Base-by-base conservation (phyloP, 2,329 filamentous ascomycete genomes). In the Acarospora socialis region DNA sequence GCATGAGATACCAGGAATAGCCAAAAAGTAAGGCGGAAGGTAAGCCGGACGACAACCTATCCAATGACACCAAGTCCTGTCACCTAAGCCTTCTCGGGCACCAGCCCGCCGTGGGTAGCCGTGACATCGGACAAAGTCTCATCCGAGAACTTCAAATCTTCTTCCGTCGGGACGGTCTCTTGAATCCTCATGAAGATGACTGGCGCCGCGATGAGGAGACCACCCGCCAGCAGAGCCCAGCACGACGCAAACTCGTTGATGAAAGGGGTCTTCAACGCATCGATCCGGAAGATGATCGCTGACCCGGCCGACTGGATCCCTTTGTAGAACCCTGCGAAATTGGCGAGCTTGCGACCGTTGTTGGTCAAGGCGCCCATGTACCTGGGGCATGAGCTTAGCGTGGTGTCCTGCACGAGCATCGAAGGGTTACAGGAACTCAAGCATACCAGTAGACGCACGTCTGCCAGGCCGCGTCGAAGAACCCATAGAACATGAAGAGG, bases 341-440 rank as follows among this genome's bases (percentile, higher is more conserved):
- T 93, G 60, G 87, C 86, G 17, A 87, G 71, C 55, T 84, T 87
- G 54, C 86, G 82, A 38, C 81, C 74, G 41, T 87, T 92, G 70
- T 95, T 95, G 51, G 81, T 86, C 25, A 94, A 66, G 5, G 86
- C 73, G 30, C 87, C 87, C 79, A 95, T 93, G 62, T 79, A 86
- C 77, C 76, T 79, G 38, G n/a, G n/a, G n/a, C n/a, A n/a, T 21
- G 19, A 33, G 21, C 26, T 32, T 16, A 12, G 30, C 23, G 26
- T 14, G 13, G n/a, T n/a, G n/a, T n/a, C n/a, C n/a, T n/a, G n/a
- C n/a, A n/a, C n/a, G n/a, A n/a, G n/a, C n/a, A n/a, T n/a, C n/a
- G n/a, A n/a, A n/a, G n/a, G n/a, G n/a, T n/a, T n/a, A n/a, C n/a
- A n/a, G 16, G 16, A 34, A 16, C 20, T 27, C 9, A 20, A 26